phyloP scores from a whole-genome alignment of 257 asterid genomes.

The Fraxinus anomala region DNA sequence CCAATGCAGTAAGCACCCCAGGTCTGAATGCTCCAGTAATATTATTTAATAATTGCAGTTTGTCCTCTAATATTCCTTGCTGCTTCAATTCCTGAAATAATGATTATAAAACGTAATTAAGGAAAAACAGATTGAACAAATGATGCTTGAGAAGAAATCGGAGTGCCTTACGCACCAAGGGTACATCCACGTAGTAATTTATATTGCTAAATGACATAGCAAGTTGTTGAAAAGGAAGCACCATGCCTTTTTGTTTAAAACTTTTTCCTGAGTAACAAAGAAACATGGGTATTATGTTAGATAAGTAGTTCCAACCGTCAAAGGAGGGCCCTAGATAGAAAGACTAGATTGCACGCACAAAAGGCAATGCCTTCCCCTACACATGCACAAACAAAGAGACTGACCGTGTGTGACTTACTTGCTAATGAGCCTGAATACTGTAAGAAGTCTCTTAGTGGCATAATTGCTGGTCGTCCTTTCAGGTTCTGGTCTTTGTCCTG shows the following conservation, averaged over 20 bases:
- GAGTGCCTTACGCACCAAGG: constrained; percentile 56
- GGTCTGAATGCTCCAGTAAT: constrained; percentile 91
- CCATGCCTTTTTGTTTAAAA: constrained; percentile 81
- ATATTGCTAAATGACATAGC: constrained; percentile 84
- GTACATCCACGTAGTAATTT: constrained; percentile 85
- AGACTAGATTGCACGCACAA: neutral
- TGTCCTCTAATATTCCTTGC: constrained; percentile 78
- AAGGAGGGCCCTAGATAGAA: neutral
- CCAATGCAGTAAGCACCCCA: constrained; percentile 92
- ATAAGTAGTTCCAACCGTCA: constrained; percentile 16
- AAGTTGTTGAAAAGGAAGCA: constrained; percentile 88
- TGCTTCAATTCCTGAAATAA: constrained; percentile 82
- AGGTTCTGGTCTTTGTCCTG: constrained; percentile 56
- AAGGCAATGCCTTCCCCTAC: neutral
- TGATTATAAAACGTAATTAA: constrained; percentile 21
- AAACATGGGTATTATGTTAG: constrained; percentile 6
- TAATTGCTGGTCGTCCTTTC: constrained; percentile 66
- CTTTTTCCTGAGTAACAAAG: constrained; percentile 61
- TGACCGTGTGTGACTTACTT: constrained; percentile 46
- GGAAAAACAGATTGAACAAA: constrained; percentile 18
- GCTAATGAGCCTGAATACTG: constrained; percentile 85
- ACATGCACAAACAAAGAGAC: neutral
- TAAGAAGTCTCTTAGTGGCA: constrained; percentile 78
- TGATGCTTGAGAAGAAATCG: constrained; percentile 20
- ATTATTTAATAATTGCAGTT: constrained; percentile 69